Conservation (phyloP, 1,139 yeast species). For the Arxiozyma slooffiae region DNA sequence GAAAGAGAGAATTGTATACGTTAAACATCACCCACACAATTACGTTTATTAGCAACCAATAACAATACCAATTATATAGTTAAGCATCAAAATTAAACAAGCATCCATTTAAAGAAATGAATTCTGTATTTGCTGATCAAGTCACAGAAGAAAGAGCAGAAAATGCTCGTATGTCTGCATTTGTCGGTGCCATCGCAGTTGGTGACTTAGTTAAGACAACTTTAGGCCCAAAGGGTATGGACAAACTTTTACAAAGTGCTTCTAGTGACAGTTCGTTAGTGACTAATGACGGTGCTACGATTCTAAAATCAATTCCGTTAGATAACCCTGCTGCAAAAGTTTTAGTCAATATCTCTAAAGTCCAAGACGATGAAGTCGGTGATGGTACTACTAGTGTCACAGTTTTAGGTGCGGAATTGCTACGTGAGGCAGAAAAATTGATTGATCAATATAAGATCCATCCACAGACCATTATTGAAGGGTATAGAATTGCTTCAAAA, state of each 20-base stretch:
- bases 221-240: conserved; percentile 98
- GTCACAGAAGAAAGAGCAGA: conserved; percentile 97
- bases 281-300: conserved; percentile 98
- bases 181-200: conserved; percentile 97
- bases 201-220: conserved; percentile 95
- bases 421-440: conserved; percentile 90
- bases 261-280: conserved; percentile 68
- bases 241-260: conserved; percentile 82
- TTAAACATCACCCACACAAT: not conserved
- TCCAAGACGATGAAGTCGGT: conserved; percentile 97
- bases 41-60: not conserved
- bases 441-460: conserved; percentile 84
- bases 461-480: conserved; percentile 96
- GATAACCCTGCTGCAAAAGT: conserved; percentile 99
- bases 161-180: conserved; percentile 93
- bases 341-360: conserved; percentile 87
- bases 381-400: conserved; percentile 99
- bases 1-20: not conserved
- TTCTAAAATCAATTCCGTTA: conserved; percentile 83
- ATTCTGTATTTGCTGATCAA: conserved; percentile 88
- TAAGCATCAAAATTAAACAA: not conserved
- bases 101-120: conserved; percentile 38
- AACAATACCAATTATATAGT: not conserved
- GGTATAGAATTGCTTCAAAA: conserved; percentile 77
- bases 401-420: conserved; percentile 79